These are phyloP conservation scores for Lathyrus oleraceus DNA, from an alignment of 306 rosid species.

Conservation along the genomic window DNA sequence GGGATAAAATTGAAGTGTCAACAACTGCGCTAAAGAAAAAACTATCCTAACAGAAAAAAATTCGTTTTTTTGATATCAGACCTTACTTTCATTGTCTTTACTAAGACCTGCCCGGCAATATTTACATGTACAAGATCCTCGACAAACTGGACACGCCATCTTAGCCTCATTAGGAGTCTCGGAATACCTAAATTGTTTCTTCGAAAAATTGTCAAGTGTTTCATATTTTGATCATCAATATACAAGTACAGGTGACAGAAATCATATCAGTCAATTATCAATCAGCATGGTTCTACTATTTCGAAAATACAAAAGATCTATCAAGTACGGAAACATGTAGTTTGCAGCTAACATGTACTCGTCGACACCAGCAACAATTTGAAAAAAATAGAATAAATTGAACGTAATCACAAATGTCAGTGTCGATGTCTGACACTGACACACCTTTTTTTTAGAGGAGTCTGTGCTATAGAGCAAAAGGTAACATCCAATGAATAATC, in stretches of 20 bases:
- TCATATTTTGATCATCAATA: constrained; percentile 29
- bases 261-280: constrained; percentile 26
- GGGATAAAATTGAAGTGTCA: constrained; percentile 40
- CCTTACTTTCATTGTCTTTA: constrained; percentile 89
- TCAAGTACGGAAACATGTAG: too few relatives aligned
- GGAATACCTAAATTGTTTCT: constrained; percentile 61
- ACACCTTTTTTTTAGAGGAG: not conserved
- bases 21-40: constrained; percentile 36
- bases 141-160: constrained; percentile 93
- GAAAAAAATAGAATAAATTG: too few relatives aligned
- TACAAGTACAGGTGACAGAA: constrained; percentile 7
- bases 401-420: not conserved
- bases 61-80: constrained; percentile 65
- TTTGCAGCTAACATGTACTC: not conserved
- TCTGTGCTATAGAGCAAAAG: not conserved
- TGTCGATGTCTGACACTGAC: not conserved
- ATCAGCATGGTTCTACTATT: not conserved
- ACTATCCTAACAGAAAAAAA: constrained; percentile 23
- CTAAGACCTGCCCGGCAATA: constrained; percentile 70
- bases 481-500: not conserved
- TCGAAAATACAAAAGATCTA: not conserved
- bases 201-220: constrained; percentile 32
- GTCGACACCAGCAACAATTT: not conserved
- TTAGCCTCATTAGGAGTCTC: constrained; percentile 82
- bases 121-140: constrained; percentile 85